phyloP scores from a whole-genome alignment of 768 basidiomycete species.

The Mycena olivaceomarginata region DNA sequence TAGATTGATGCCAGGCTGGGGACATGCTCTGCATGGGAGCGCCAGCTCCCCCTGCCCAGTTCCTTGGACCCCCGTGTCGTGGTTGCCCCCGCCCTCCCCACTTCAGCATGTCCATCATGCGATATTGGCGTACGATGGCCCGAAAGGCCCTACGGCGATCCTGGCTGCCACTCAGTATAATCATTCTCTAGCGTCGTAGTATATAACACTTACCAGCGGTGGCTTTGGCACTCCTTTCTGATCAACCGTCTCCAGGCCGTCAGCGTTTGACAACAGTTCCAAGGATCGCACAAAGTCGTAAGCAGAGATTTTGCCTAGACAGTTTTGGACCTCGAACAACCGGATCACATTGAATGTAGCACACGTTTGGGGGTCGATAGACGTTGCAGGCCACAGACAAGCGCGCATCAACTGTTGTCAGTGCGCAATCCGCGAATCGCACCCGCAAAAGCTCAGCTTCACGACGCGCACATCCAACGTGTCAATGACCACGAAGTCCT shows the following conservation, averaged over 20 bases:
- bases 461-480: background rate
- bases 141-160: conserved; percentile 5
- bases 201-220: background rate
- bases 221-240: background rate
- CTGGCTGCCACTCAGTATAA: background rate
- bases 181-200: background rate
- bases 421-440: no score
- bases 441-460: no score
- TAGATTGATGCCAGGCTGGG: conserved; percentile 26
- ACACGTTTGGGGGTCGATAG: background rate
- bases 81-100: conserved; percentile 16
- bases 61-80: background rate
- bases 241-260: background rate
- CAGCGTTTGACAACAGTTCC: conserved; percentile 16
- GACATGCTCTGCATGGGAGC: conserved; percentile 29
- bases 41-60: conserved; percentile 26
- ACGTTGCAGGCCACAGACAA: conserved; percentile 26
- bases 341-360: background rate
- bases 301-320: conserved; percentile 15
- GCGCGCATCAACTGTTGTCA: no score
- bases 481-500: conserved; percentile 6
- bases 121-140: conserved; percentile 17
- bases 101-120: conserved; percentile 27
- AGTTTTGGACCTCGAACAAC: conserved; percentile 15
- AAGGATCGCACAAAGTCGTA: conserved; percentile 24